Evolutionary conservation across 192 early-diverging fungal genomes (phyloP), one percentile per base, ranked within the genome.

Genomic region (Geosiphon pyriformis): DNA sequence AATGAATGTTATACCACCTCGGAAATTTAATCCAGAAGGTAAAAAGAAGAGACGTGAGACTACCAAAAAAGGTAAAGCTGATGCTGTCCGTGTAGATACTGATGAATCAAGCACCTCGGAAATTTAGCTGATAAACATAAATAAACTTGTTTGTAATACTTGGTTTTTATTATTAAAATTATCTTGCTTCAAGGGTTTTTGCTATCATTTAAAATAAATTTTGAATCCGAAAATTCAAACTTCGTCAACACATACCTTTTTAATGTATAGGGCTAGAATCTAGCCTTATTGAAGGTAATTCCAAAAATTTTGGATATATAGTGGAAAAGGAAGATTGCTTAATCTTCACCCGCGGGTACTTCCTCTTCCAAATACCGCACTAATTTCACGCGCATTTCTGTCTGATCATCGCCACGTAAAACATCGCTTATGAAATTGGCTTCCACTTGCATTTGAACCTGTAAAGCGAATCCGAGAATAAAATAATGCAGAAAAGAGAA

Each of bases 321-420:
- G 37, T 15, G 15, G 37, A 6, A 42, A 6, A 42, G 7, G 15
- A 42, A 42, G 6, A 42, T 10, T 32, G 2, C 18, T 37, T 83
- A 93, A 58, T 94, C 92, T 70, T 97, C 96, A 29, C 86, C 88
- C 4, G 86, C 87, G 4, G 95, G 95, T 22, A 96, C 92, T 72
- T 99, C 94, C 73, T 99, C 97, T 50, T 99, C 95, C 61, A 99
- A 76, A 65, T 89, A 82, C 58, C 90, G 83, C 32, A 96, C 76
- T 15, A 98, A 74, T 74, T 86, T 90, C 12, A 99, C 91, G n/a
- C 94, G 81, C 26, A 99, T 87, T 78, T 98, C 95, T 0, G 96
- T 93, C 20, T 70, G 66, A 0, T 98, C 92, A 46, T 98, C 96
- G 25, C 95, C 95, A 17, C 82, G 78, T 52, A 98, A 77, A 6